Base-by-base conservation (phyloP, 805 yeast genomes). In the Grigorovia transvaalensis region DNA sequence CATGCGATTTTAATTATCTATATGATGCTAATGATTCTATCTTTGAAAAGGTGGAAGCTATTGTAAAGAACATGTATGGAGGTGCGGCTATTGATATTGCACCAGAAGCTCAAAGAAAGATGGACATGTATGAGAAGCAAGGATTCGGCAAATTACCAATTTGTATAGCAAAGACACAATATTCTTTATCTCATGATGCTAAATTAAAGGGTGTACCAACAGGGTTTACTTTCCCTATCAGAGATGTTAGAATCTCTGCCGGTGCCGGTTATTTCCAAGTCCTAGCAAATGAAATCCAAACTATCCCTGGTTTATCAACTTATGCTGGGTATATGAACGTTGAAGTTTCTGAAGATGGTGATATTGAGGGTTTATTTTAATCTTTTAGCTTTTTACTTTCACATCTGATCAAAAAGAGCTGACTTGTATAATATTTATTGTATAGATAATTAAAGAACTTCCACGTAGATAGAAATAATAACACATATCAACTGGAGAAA, bases 251-350 rank as follows among this genome's bases (percentile, higher is more conserved):
- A 71, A 90, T 91, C 44, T 85, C 96, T 41, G 87, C 88, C 51
- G 99, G 99, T 70, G 98, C 97, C 47, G 97, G 97, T 9, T 91
- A 91, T 71, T 76, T 91, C 66, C 93, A 91, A 65, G 98, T 98
- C 1, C 77, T 91, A 61, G 97, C 97, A 17, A 97, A 95, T 52
- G 96, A 91, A 71, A 91, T 91, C 63, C 89, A 85, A 84, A 91
- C 99, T 29, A 90, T 91, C 61, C 99, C 99, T 29, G 99, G 99
- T 54, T 75, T 91, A 65, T 95, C 97, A 52, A 91, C 98, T 9
- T 90, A 87, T 67, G 85, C 95, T 60, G 98, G 98, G 27, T 91
- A 86, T 75, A 88, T 91, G 96, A 87, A 90, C 65, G 96, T 91
- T 53, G 99, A 91, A 70, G 93, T 91, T 51, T 81, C 85, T 67